Base-by-base conservation (phyloP, 179 eudicot genomes). In the Gypsophila paniculata region DNA sequence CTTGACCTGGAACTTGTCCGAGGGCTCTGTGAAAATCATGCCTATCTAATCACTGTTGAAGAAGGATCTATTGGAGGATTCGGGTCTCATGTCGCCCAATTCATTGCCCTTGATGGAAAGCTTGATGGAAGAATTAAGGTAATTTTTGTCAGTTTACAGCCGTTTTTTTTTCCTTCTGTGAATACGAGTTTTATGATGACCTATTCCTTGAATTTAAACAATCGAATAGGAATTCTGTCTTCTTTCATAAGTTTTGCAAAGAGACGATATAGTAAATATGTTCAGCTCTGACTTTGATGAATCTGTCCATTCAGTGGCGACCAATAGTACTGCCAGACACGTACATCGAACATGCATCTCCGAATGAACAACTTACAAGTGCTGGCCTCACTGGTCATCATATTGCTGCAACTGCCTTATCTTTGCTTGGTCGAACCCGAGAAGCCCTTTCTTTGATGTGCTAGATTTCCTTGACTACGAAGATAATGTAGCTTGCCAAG, bases 11-110 rank as follows among this genome's bases (percentile, higher is more conserved):
- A 86, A 61, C 90, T 92, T 52, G 79, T 88, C 15, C 83, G 98
- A 70, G 70, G 73, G 58, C 87, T 92, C 38, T 88, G 96, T 82
- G 80, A 84, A 71, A 85, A 85, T 77, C 98, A 92, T 76, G 72
- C 80, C n/a, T 92, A 82, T 70, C 78, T 92, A 53, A 81, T 92
- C 26, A 92, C 96, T 5, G 98, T 88, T 12, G 96, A 92, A 84
- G 98, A 92, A 80, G 98, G 98, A 62, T 88, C 94, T 0, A 71
- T 90, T 38, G 96, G 98, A 73, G 98, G 98, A 60, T 92, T 92
- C 74, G 98, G 96, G 58, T 88, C 98, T 38, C 96, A 90, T 72
- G 96, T 92, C 72, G 88, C 96, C 26, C 94, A 92, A 69, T 92
- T 92, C 71, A 85, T 90, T 29, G 75, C 96, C 36, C 96, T 92